These are phyloP conservation scores for Malassezia caprae DNA, from an alignment of 1,284 basidiomycete genomes.

Conservation along the genomic window DNA sequence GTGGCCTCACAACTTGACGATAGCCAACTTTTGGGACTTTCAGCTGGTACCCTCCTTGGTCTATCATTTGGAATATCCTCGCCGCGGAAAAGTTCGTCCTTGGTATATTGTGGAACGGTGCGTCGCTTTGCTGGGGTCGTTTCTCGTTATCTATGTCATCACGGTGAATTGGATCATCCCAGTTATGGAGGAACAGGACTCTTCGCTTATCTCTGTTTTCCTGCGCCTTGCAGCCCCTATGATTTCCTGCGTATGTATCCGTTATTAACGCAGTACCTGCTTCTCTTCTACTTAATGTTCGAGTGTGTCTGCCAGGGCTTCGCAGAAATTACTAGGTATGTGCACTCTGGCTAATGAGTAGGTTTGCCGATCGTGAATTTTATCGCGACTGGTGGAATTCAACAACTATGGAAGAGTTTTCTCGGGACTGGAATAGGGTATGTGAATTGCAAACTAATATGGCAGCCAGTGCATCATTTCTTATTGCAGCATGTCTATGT, in stretches of 20 bases:
- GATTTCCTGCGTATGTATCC: constrained; percentile 56
- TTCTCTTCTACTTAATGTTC: constrained; percentile 49
- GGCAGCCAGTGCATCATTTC: constrained; percentile 66
- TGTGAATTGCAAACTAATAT: constrained; percentile 6
- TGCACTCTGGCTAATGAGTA: background rate
- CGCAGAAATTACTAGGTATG: constrained; percentile 57
- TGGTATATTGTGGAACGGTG: constrained; percentile 89
- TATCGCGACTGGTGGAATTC: constrained; percentile 99
- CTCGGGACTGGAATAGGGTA: constrained; percentile 39
- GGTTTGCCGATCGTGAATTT: constrained; percentile 86
- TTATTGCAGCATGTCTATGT: constrained; percentile 84
- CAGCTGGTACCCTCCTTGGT: constrained; percentile 83
- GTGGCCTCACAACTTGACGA: constrained; percentile 78
- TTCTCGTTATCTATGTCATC: constrained; percentile 68
- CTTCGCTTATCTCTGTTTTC: constrained; percentile 49
- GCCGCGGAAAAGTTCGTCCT: constrained; percentile 79
- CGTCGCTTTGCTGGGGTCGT: constrained; percentile 87
- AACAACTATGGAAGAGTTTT: constrained; percentile 86
- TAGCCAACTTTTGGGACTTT: constrained; percentile 76
- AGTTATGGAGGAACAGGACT: constrained; percentile 50
- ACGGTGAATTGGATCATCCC: constrained; percentile 53
- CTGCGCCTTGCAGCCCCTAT: constrained; percentile 85
- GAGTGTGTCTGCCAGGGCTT: constrained; percentile 86
- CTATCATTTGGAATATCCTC: constrained; percentile 90
- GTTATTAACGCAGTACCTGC: constrained; percentile 37